A percentile compares a stretch with the other conserved stretches of the same genome.
phyloP scores from a whole-genome alignment of 495 filamentous ascomycete genomes.

The Trichoderma asperelloides region DNA sequence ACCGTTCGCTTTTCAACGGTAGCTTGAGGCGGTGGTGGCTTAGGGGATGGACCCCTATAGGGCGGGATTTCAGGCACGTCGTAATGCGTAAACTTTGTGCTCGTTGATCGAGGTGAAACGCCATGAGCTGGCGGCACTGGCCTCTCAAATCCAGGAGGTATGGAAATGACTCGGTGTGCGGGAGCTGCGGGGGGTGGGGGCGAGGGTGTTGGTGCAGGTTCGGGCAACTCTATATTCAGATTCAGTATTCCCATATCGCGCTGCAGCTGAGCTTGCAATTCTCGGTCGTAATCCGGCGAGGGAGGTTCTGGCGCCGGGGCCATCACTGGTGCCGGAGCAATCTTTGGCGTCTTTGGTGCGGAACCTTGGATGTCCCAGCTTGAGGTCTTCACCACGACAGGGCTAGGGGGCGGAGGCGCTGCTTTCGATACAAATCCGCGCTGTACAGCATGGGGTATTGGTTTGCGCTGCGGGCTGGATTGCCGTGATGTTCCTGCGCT shows the following conservation, averaged over 20 bases:
- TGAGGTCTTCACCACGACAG: conserved; percentile 45
- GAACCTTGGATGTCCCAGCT: conserved; percentile 21
- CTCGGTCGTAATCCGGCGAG: conserved; percentile 51
- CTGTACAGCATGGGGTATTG: conserved; percentile 25
- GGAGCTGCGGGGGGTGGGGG: not conserved
- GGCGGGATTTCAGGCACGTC: conserved; percentile 46
- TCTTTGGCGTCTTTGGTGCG: conserved; percentile 27
- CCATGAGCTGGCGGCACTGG: conserved; percentile 5
- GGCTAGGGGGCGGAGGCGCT: conserved; percentile 35
- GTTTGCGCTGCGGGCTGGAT: conserved; percentile 52
- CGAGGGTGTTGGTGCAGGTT: not conserved
- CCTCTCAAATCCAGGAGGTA: not conserved
- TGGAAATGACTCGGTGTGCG: not conserved
- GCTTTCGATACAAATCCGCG: not conserved
- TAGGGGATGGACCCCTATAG: conserved; percentile 29
- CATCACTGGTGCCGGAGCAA: not conserved
- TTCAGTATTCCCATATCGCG: conserved; percentile 49
- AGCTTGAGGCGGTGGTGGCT: not conserved
- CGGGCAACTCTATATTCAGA: conserved; percentile 13
- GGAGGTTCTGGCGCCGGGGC: conserved; percentile 19
- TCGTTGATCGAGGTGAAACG: conserved; percentile 14
- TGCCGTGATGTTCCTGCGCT: conserved; percentile 28
- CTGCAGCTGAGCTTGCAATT: conserved; percentile 50
- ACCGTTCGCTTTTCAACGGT: conserved; percentile 4
- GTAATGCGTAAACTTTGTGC: conserved; percentile 26